Base-by-base conservation (phyloP, 2,329 filamentous ascomycete genomes). In the Dichotomopilus funicola region DNA sequence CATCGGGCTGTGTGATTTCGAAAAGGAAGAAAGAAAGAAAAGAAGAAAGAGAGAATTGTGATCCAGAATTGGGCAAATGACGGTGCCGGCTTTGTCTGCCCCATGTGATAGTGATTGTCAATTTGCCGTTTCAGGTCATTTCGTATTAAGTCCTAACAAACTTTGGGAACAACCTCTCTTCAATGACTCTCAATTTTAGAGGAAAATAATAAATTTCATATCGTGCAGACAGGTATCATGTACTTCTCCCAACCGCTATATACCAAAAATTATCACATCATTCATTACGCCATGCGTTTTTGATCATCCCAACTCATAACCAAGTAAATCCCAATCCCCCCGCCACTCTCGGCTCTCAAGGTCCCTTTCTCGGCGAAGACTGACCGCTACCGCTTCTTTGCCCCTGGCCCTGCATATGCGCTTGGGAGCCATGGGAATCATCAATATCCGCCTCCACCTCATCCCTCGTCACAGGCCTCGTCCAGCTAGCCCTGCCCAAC, bases 401-500 rank as follows among this genome's bases (percentile, higher is more conserved):
- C 37, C 31, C 38, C 9, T 13, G 19, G 6, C n/a, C n/a, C 5
- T 31, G 53, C 8, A 3, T 27, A 27, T 27, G 19, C 19, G 19
- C 19, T 3, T 27, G 19, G 19, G 19, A 27, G 19, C 19, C 19
- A 27, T 27, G 19, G 19, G 63, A 65, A 11, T 58, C 63, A 7
- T 66, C 66, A 37, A 66, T 65, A 46, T 70, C 66, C 10, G 53
- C 45, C 53, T 68, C 69, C 0, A 68, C 66, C 12, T 63, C 64
- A n/a, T 71, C 70, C 12, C 59, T 61, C 1, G 63, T 60, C 11
- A 65, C 60, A 0, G 65, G 63, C 19, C 65, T 64, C 48, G 70
- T 62, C 61, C 68, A 71, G 56, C 71, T 72, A 12, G 64, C 61
- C 27, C 69, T 64, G 1, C 71, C 69, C 4, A 75, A 64, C 4